Base-by-base conservation (phyloP, 2,329 filamentous ascomycete species). In the Teratosphaeria zuluensis region DNA sequence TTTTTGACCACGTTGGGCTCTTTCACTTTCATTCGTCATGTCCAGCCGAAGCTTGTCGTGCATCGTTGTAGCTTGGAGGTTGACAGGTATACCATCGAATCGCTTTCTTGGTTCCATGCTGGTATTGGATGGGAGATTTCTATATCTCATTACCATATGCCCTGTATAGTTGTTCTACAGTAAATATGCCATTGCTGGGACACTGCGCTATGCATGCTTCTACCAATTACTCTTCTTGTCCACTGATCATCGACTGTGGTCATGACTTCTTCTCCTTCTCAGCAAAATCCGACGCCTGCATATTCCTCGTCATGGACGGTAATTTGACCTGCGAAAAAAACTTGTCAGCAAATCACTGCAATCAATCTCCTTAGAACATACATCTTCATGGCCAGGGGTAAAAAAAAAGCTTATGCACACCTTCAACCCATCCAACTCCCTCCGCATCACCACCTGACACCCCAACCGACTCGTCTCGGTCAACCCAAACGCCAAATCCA, bases 231-330 rank as follows among this genome's bases (percentile, higher is more conserved):
- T 21, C 42, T n/a, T n/a, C 33, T 5, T 42, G 35, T 28, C 24
- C 24, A 28, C 35, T 14, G 35, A 16, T 5, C n/a, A 5, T 5
- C 16, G 11, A 5, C 2, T 4, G 38, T 11, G 12, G 16, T 21
- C n/a, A 48, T 4, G 42, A 57, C 58, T 57, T 62, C 59, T 66
- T 65, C 59, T 70, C 62, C 63, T 74, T 75, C 58, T 72, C 70
- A 32, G 67, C 72, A 62, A 99, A 99, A 76, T 99, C 94, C 74
- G 90, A 95, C 14, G 90, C 90, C 77, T 99, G 94, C 75, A 99
- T 70, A 71, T 99, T 99, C 73, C 94, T 82, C 64, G 94, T 97
- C 91, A 96, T 96, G 42, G 85, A 85, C 12, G 94, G 94, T 69
- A 99, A 76, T 73, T 84, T 88, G 58, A 65, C 63, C 62, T 64